Evolutionary conservation across 2,329 filamentous ascomycete genomes (phyloP).

Genomic region (Aspergillus ustus): DNA sequence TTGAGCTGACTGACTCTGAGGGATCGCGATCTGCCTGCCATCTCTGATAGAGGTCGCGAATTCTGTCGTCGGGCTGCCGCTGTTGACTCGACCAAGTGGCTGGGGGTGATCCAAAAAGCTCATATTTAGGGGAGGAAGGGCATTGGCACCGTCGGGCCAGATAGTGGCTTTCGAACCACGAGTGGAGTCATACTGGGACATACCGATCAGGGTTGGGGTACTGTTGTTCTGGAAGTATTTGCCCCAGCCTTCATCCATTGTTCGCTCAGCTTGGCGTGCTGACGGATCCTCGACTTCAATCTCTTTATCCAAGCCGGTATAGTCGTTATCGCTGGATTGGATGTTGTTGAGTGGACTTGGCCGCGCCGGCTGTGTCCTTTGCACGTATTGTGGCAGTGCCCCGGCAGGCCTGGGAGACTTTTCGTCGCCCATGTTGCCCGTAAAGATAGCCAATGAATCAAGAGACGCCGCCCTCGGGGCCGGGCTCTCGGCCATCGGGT

Average conservation of each 20-base stretch:
- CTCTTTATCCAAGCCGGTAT: conserved; percentile 28
- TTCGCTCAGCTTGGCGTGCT: conserved; percentile 41
- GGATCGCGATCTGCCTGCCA: conserved; percentile 39
- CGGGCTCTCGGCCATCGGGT: conserved; percentile 51
- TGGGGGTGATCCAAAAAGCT: conserved; percentile 44
- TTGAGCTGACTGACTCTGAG: conserved; percentile 47
- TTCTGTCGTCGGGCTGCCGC: conserved; percentile 50
- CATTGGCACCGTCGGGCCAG: conserved; percentile 43
- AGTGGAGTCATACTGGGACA: conserved; percentile 28
- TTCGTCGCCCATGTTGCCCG: conserved; percentile 40
- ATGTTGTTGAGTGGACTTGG: conserved; percentile 36
- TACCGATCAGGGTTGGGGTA: conserved; percentile 30
- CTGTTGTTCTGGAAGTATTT: conserved; percentile 52
- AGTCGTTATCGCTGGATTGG: conserved; percentile 34
- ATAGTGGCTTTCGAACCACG: conserved; percentile 43
- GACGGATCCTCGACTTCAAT: conserved; percentile 22
- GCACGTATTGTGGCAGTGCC: conserved; percentile 24
- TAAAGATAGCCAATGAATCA: conserved; percentile 47
- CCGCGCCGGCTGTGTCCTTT: conserved; percentile 26
- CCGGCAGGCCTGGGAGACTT: conserved; percentile 35
- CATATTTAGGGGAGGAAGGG: conserved; percentile 41
- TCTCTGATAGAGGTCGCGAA: conserved; percentile 33
- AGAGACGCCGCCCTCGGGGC: conserved; percentile 41
- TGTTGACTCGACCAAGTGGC: conserved; percentile 45
- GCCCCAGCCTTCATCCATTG: conserved; percentile 54